Base-by-base conservation (phyloP, 306 rosid species). In the Styphnolobium japonicum region DNA sequence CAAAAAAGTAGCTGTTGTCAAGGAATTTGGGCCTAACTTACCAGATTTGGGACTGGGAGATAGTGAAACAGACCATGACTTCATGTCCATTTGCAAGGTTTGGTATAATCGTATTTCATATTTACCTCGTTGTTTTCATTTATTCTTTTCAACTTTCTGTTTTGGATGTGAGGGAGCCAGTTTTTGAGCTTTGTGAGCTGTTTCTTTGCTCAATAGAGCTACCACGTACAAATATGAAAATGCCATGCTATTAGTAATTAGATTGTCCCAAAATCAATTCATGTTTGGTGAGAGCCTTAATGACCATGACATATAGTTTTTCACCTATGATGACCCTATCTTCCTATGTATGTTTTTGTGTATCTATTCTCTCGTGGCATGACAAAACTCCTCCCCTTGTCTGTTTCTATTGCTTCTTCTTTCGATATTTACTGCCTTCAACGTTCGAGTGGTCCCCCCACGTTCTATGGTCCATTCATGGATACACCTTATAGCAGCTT, bases 61-160 rank as follows among this genome's bases (percentile, higher is more conserved):
- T 70, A 75, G 94, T 83, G 82, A 84, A 22, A 80, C 94, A 10
- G 98, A 95, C 70, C 83, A 87, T 52, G 87, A 92, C 57, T 95
- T 95, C 92, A 90, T 95, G 97, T 92, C 97, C 11, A 62, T 92
- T 77, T 94, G 98, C 93, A 89, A 91, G 98, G 98, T 91, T 91
- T 70, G n/a, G 75, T 73, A 22, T 71, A 49, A n/a, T 39, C 29
- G 6, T 6, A 2, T 29, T 61, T 61, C 14, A 31, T 16, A 34
- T 39, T 53, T 6, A 21, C 6, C 14, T 12, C 9, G 64, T 7
- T 73, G 61, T 34, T 65, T 74, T 56, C 12, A 22, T 46, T 29
- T 11, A n/a, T 3, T 46, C 23, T 1, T 37, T 58, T 11, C 22
- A 36, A n/a, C 40, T 57, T 81, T 25, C 16, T 7, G 9, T 56